Evolutionary conservation across 73 alveolate genomes (phyloP), one percentile per base, ranked within the genome.

Genomic region (Breviolum minutum): DNA sequence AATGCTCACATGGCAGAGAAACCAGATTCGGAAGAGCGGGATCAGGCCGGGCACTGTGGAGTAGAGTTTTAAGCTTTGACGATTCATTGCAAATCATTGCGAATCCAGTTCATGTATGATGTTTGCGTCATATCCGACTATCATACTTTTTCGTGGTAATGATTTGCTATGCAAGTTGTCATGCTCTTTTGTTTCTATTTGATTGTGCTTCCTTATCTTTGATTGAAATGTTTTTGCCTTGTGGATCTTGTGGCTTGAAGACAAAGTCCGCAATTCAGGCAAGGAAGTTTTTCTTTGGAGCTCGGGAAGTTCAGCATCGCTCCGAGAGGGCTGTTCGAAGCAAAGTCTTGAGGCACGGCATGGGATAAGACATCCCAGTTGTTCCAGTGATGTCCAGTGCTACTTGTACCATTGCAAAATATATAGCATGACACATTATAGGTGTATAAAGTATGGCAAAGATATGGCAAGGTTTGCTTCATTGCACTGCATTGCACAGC

Each of bases 281-380:
- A 16, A 30, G 94, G 63, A 86, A 86, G 80, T 74, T 60, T 26
- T 92, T 81, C 98, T 92, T 92, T 26, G 98, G 98, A 66, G 66
- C 91, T 48, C 79, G 98, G 68, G 98, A 92, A 64, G 98, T 73
- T 68, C 98, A 73, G 81, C 98, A 92, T 84, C 89, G 98, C 66
- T 92, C 98, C 19, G 98, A 92, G 90, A 66, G 98, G 24, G 98
- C 98, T 2, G 82, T 92, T 88, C 98, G 98, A 26, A 81, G 98
- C 80, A 80, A 92, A 69, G 98, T 92, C 16, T 54, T 92, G 81
- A 92, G 98, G 98, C 90, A 70, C 29, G n/a, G 89, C 32, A 7
- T 16, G 26, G 87, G 32, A 8, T 26, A 61, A n/a, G 14, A 6
- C 66, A 13, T 68, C 77, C 17, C 77, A 68, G 17, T 68, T 14